These are phyloP conservation scores for Pelagophyceae sp. DNA, from an alignment of 352 stramenopile genomes.

Conservation along the genomic window DNA sequence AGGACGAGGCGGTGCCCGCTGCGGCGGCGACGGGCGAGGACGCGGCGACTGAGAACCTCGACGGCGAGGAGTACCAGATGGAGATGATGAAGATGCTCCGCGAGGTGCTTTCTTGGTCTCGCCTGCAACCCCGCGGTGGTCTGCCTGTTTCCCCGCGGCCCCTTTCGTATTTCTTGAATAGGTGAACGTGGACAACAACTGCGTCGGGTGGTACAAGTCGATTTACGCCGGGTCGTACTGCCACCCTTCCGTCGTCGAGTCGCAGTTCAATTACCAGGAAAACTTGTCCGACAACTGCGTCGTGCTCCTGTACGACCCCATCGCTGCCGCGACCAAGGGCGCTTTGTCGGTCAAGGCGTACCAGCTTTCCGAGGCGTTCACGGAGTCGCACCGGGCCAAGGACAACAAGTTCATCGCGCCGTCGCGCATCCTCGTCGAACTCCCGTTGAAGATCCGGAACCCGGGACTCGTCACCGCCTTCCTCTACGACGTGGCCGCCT, in stretches of 20 bases:
- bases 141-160: background rate
- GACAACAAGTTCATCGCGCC: slow-evolving; percentile 77
- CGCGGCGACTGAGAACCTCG: slow-evolving; percentile 34
- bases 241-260: slow-evolving; percentile 80
- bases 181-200: slow-evolving; percentile 97
- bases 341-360: slow-evolving; percentile 87
- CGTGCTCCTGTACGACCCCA: slow-evolving; percentile 94
- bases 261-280: slow-evolving; percentile 92
- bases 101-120: slow-evolving; percentile 41
- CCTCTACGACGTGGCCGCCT: slow-evolving; percentile 71
- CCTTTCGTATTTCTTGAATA: background rate
- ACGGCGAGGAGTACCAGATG: slow-evolving; percentile 87
- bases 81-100: slow-evolving; percentile 98
- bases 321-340: slow-evolving; percentile 59
- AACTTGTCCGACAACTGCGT: slow-evolving; percentile 90
- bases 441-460: slow-evolving; percentile 90
- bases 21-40: slow-evolving; percentile 39
- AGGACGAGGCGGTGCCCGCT: slow-evolving; percentile 57
- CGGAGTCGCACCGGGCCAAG: slow-evolving; percentile 37
- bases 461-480: slow-evolving; percentile 83
- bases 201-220: slow-evolving; percentile 96
- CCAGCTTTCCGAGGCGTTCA: slow-evolving; percentile 68
- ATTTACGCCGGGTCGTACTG: slow-evolving; percentile 92
- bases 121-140: background rate
- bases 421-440: slow-evolving; percentile 89